Evolutionary conservation across 148 eudicot genomes (phyloP).

Genomic region (Beta vulgaris): DNA sequence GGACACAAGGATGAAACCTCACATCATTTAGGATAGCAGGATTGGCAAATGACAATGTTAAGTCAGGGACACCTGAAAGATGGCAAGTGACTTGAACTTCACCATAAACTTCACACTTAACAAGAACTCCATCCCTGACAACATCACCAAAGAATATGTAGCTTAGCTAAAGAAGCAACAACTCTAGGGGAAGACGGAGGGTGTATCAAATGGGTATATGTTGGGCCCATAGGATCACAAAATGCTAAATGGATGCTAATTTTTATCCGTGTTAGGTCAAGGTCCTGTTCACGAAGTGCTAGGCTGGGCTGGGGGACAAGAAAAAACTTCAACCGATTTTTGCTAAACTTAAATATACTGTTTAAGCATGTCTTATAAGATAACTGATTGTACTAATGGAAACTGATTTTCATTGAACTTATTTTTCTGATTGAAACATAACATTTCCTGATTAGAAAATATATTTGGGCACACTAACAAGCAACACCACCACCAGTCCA

Average conservation of each 20-base stretch:
- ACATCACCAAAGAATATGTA: constrained; percentile 20
- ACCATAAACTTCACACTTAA: constrained; percentile 92
- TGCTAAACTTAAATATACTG: too few species aligned
- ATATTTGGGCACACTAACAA: too few species aligned
- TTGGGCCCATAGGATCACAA: not conserved
- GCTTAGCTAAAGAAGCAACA: constrained; percentile 15
- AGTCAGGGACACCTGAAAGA: constrained; percentile 91
- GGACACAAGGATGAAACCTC: constrained; percentile 93
- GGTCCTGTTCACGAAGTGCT: too few species aligned
- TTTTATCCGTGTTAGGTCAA: not conserved
- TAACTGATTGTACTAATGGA: too few species aligned
- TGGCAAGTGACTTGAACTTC: constrained; percentile 83
- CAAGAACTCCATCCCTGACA: constrained; percentile 79
- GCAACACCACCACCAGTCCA: too few species aligned
- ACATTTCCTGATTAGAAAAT: too few species aligned
- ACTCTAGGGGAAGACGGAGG: not conserved
- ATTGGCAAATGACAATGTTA: constrained; percentile 82
- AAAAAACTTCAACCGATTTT: too few species aligned
- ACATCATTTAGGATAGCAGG: constrained; percentile 79
- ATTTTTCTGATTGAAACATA: too few species aligned
- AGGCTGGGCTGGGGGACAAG: too few species aligned
- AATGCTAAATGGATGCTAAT: not conserved
- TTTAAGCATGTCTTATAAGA: too few species aligned
- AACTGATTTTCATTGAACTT: too few species aligned
- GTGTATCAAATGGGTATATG: not conserved